Percentiles rank a stretch among this genome's conserved stretches.
Conservation (phyloP, 495 filamentous ascomycete genomes). For the Penicilliopsis zonata region DNA sequence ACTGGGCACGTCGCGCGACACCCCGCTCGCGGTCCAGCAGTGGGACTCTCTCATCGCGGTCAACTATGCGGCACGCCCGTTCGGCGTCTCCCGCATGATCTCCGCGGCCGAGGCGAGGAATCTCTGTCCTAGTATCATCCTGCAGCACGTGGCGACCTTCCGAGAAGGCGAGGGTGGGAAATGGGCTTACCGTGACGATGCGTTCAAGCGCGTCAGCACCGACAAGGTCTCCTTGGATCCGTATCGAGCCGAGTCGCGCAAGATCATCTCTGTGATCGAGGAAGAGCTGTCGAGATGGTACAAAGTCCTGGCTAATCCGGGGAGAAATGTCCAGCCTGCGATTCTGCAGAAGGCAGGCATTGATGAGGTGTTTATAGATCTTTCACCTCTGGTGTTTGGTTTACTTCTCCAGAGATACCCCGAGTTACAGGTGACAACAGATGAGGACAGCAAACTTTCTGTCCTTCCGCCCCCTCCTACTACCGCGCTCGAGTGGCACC, state of each 20-base stretch:
- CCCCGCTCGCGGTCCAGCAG: constrained; percentile 79
- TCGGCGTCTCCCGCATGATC: constrained; percentile 64
- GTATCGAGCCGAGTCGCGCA: constrained; percentile 74
- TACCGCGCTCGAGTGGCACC: constrained; percentile 68
- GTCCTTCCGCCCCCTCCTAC: constrained; percentile 61
- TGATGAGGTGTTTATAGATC: constrained; percentile 84
- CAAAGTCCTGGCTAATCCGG: constrained; percentile 7
- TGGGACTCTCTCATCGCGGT: constrained; percentile 82
- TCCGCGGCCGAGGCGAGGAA: constrained; percentile 75
- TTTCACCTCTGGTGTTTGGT: constrained; percentile 69
- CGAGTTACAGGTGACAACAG: constrained; percentile 49
- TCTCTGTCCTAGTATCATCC: constrained; percentile 68
- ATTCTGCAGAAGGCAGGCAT: constrained; percentile 85
- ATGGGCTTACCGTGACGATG: constrained; percentile 86
- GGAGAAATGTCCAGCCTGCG: constrained; percentile 20
- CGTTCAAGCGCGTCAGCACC: constrained; percentile 58
- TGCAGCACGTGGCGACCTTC: constrained; percentile 94
- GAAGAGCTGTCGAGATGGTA: constrained; percentile 41
- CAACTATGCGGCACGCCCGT: constrained; percentile 82
- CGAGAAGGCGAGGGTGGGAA: constrained; percentile 70
- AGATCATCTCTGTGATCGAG: constrained; percentile 74
- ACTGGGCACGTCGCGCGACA: constrained; percentile 56
- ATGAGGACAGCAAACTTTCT: constrained; percentile 61
- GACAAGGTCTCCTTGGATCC: constrained; percentile 92
- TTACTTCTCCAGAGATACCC: constrained; percentile 69